Conservation (phyloP, 2,329 filamentous ascomycete genomes). For the Beauveria brongniartii region DNA sequence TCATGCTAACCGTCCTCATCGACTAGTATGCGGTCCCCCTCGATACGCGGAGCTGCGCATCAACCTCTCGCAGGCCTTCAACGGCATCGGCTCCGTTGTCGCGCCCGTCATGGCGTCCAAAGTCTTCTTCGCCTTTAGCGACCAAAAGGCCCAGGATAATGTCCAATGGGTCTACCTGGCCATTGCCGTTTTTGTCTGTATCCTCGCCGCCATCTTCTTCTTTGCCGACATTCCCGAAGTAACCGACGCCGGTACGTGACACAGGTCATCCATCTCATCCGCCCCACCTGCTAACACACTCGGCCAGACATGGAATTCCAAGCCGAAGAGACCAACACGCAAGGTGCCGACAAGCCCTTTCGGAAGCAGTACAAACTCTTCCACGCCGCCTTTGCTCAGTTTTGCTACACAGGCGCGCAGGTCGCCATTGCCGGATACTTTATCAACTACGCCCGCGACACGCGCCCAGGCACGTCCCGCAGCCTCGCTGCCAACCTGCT, state of each 20-base stretch:
- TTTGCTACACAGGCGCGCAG: slow-evolving; percentile 71
- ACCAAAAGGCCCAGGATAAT: slow-evolving; percentile 49
- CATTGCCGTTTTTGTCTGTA: slow-evolving; percentile 62
- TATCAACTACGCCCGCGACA: slow-evolving; percentile 64
- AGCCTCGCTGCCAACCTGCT: slow-evolving; percentile 57
- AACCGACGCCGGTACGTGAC: slow-evolving; percentile 37
- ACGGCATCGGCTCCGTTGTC: slow-evolving; percentile 65
- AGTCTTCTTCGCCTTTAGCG: slow-evolving; percentile 60
- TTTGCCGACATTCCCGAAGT: slow-evolving; percentile 63
- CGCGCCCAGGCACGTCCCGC: slow-evolving; percentile 41
- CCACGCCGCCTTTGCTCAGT: slow-evolving; percentile 68
- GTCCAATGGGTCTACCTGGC: slow-evolving; percentile 73
- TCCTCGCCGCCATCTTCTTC: slow-evolving; percentile 59
- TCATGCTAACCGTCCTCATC: background rate
- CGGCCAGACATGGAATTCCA: slow-evolving; percentile 55
- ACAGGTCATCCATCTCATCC: background rate
- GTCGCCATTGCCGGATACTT: slow-evolving; percentile 59
- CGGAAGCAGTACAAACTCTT: slow-evolving; percentile 67
- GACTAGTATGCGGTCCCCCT: slow-evolving; percentile 46
- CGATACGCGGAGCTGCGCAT: slow-evolving; percentile 65
- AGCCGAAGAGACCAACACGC: slow-evolving; percentile 44
- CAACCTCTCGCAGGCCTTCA: slow-evolving; percentile 70
- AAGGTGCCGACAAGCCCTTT: slow-evolving; percentile 53
- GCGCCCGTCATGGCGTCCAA: slow-evolving; percentile 66
- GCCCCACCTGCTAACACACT: background rate